Base-by-base conservation (phyloP, 768 basidiomycete genomes). In the Kwoniella mangroviensis region DNA sequence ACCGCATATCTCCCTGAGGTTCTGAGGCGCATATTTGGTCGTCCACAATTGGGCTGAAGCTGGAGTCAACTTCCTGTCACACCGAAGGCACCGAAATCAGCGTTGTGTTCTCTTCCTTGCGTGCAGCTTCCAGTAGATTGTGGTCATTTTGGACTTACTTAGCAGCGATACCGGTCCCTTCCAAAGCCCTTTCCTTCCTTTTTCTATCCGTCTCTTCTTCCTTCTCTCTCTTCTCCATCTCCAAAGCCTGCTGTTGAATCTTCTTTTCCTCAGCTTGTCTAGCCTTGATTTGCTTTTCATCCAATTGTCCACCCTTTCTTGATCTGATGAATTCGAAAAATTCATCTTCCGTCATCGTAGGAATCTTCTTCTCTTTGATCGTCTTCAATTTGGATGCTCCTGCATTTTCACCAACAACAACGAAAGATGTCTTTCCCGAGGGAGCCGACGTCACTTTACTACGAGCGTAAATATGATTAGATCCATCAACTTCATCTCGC, bases 1-100 rank as follows among this genome's bases (percentile, higher is more conserved):
- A 9, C 97, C 97, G 71, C 95, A 98, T 19, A 99, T 88, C 67
- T 99, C 94, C 75, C 92, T 94, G 66, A 94, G 73, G 2, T 86
- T 87, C 72, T 90, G 89, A 1, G 97, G 97, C 0, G 97, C 96
- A 80, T 99, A 99, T 11, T 94, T 89, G 41, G 90, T 91, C 49
- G 97, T 98, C 97, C 97, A 98, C 0, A 98, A 86, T 80, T 96
- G 93, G 2, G 79, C 73, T 10, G 78, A 77, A 1, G 40, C 68
- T 43, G 78, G 85, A 85, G 55, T 79, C 69, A 24, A 83, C 82
- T 73, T 75, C 61, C 76, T 82, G 57, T 26, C 49, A 15, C 24
- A 45, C 22, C 41, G 41, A n/a, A 26, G 24, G 7, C 49, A 17
- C 26, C 24, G 34, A 6, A 42, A 15, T 15, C n/a, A 13, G 42